Evolutionary conservation across 805 yeast species (phyloP).

Genomic region (Yamadazyma nakazawae): DNA sequence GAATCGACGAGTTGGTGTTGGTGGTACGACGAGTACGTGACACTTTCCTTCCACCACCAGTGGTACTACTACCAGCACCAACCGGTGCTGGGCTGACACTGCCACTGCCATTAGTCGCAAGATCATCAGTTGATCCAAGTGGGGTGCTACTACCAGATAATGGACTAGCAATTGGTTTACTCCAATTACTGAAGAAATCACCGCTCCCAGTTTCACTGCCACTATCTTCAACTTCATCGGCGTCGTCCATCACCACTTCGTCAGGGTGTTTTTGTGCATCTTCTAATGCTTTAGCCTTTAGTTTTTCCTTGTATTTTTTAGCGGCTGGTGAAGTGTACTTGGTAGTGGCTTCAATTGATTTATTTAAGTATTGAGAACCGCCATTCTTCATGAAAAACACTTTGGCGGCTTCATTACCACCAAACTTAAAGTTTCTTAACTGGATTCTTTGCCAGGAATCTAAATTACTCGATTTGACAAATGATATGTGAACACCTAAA

Average conservation of each 20-base stretch:
- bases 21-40: neutral
- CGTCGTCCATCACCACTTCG: slow-evolving; percentile 60
- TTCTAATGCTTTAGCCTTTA: slow-evolving; percentile 60
- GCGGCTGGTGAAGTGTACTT: slow-evolving; percentile 84
- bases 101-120: slow-evolving; percentile 18
- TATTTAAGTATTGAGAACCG: slow-evolving; percentile 62
- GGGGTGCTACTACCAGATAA: slow-evolving; percentile 47
- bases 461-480: slow-evolving; percentile 86
- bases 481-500: slow-evolving; percentile 92
- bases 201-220: slow-evolving; percentile 23
- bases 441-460: slow-evolving; percentile 94
- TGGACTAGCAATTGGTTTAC: slow-evolving; percentile 66
- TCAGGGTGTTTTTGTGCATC: slow-evolving; percentile 76
- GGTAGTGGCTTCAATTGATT: slow-evolving; percentile 54
- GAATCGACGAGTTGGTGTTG: slow-evolving; percentile 24
- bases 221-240: slow-evolving; percentile 31
- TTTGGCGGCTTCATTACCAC: slow-evolving; percentile 85
- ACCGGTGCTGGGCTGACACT: slow-evolving; percentile 5
- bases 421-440: slow-evolving; percentile 86
- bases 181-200: slow-evolving; percentile 91
- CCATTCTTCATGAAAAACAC: slow-evolving; percentile 84
- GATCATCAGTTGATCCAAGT: slow-evolving; percentile 34
- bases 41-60: slow-evolving; percentile 13
- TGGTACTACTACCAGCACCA: slow-evolving; percentile 20
- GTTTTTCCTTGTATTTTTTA: slow-evolving; percentile 72